Base-by-base conservation (phyloP, 208 protist genomes). In the Crithidia expoeki region DNA sequence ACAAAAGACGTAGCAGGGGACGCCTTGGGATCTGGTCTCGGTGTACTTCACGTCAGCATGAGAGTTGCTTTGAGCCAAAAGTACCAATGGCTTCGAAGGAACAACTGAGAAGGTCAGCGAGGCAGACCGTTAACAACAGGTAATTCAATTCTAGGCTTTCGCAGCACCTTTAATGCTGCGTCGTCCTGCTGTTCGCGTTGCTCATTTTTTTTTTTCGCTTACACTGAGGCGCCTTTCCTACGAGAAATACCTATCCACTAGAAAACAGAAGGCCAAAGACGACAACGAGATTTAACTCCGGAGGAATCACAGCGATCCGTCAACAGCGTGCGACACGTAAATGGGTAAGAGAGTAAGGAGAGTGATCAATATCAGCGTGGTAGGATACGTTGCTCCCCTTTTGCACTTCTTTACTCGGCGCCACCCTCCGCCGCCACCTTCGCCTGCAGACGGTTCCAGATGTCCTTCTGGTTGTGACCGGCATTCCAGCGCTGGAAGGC, bases 391-490 rank as follows among this genome's bases (percentile, higher is more conserved):
- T n/a, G n/a, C n/a, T n/a, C n/a, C n/a, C n/a, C n/a, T n/a, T n/a
- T n/a, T n/a, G n/a, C n/a, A n/a, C n/a, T n/a, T 0, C 51, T 61
- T 69, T 74, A 67, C 69, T 84, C 77, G 1, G 73, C 76, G 11
- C 50, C 74, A 17, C 36, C 67, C 44, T 89, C 84, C 47, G 67
- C 72, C 5, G 77, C 85, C 25, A 93, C 90, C 75, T 94, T 93
- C 10, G 59, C 75, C 84, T 94, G 61, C n/a, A 96, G 75, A 47
- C 88, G 83, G 69, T 93, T 85, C 88, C 90, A 96, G 68, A 94
- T 94, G 36, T 93, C 88, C 10, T 46, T 36, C 80, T 96, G 88
- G 79, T 93, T 93, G 85, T 96, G 88, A 69, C 86, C 91, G 28
- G 61, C 79, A 65, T 96, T 96, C 84, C 86, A 93, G 51, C 62